Conservation (phyloP, 108 stramenopile genomes). For the Skeletonema menzelii region DNA sequence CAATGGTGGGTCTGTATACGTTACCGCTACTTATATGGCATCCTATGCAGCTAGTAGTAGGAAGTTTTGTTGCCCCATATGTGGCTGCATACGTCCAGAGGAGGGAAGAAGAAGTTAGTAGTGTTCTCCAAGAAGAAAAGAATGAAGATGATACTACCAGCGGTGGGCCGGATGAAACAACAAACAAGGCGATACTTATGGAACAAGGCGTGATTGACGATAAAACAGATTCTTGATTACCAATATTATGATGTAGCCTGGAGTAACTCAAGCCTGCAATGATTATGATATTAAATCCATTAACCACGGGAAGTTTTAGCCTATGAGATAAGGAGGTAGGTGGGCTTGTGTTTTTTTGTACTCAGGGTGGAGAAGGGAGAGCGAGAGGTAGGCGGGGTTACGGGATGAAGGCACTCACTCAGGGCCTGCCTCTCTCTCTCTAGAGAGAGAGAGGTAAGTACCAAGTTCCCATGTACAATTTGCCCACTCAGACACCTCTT, state of each 20-base stretch:
- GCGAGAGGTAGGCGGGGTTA: no score
- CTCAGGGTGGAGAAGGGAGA: no score
- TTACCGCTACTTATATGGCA: slow-evolving; percentile 78
- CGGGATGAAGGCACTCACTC: no score
- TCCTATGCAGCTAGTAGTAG: slow-evolving; percentile 69
- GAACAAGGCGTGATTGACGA: neutral
- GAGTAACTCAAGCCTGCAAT: no score
- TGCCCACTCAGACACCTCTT: no score
- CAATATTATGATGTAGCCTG: no score
- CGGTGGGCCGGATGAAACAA: neutral
- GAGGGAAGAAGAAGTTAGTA: slow-evolving; percentile 35
- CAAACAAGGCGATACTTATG: neutral
- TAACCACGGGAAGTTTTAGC: no score
- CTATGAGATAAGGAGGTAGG: no score
- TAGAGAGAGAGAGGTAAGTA: no score
- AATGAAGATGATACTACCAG: neutral
- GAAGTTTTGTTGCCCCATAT: slow-evolving; percentile 50
- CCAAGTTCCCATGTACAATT: no score
- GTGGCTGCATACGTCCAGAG: slow-evolving; percentile 50
- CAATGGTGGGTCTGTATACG: slow-evolving; percentile 55
- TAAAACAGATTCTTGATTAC: neutral
- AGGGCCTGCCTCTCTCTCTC: no score
- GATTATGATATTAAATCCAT: slow-evolving; percentile 19
- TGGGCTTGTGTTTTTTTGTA: no score
- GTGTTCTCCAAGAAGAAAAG: slow-evolving; percentile 2